Evolutionary conservation across 306 rosid genomes (phyloP), one percentile per base, ranked within the genome.

Genomic region (Crataegus laevigata): DNA sequence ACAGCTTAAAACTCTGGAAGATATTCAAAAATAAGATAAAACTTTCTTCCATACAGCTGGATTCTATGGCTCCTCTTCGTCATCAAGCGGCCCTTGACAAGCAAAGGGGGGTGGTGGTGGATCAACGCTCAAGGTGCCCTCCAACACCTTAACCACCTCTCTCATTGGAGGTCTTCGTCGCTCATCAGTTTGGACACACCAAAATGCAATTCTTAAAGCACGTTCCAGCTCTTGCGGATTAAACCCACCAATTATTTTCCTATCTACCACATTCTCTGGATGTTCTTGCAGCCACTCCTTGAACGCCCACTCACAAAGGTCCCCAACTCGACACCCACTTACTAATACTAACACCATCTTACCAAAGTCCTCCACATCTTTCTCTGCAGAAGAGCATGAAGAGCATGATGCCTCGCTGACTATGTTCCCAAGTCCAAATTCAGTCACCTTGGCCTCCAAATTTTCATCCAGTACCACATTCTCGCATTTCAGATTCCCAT

Each of bases 151-250:
- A 73, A 85, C 91, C 68, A 92, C 89, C 83, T 92, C 96, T 32
- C 81, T 84, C 97, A 92, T 89, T 0, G 91, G 76, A 59, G 93
- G 97, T 77, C 96, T 82, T 74, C 71, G 68, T 1, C 77, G 78
- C 70, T 87, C 91, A n/a, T 90, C 88, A 43, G 14, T 42, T 79
- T 92, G 97, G 64, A 92, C 57, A 80, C 97, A 92, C 97, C 97
- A 92, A 73, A 92, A 92, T 30, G 92, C 90, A 24, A 88, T 87
- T 73, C 96, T 85, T 67, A 92, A 71, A 10, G 81, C 77, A 26
- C 93, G 82, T 52, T 90, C 96, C 1, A 92, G 87, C 79, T 88
- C 91, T 29, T 84, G 85, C 17, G 19, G 60, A 64, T 73, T 78
- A 38, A 38, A 67, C 77, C 76, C 87, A 29, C 88, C 88, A 4